These are phyloP conservation scores for Mortierella claussenii DNA, from an alignment of 192 early-diverging fungal species.

Conservation along the genomic window DNA sequence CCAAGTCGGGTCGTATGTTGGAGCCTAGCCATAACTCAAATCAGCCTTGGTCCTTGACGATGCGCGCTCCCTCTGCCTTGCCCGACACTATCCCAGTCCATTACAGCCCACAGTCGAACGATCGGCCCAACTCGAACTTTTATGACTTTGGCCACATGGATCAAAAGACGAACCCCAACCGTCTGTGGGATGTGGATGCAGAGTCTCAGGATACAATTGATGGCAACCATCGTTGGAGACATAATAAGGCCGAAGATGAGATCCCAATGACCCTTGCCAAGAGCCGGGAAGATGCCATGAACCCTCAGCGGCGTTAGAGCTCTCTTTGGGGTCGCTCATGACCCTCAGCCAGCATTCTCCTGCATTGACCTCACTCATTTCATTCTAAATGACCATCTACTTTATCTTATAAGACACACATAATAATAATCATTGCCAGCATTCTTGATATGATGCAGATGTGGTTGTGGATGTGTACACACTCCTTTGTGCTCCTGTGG, in stretches of 20 bases:
- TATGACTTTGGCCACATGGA: constrained; percentile 24
- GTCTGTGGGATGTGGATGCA: constrained; percentile 28
- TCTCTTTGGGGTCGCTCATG: no score
- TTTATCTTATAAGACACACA: no score
- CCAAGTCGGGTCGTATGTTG: not conserved
- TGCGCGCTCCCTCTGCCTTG: constrained; percentile 22
- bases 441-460: no score
- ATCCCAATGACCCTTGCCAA: constrained; percentile 44
- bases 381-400: no score
- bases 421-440: no score
- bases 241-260: constrained; percentile 28
- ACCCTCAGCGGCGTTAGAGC: constrained; percentile 6
- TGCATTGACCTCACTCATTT: no score
- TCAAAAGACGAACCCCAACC: constrained; percentile 3
- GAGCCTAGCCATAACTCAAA: not conserved
- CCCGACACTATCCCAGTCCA: constrained; percentile 25
- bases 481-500: no score
- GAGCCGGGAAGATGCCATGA: constrained; percentile 16
- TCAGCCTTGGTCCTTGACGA: constrained; percentile 41
- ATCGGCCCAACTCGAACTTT: constrained; percentile 7
- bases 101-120: constrained; percentile 10
- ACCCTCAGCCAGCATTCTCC: no score
- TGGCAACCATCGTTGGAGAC: constrained; percentile 19
- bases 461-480: no score
- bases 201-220: constrained; percentile 35